Conservation (phyloP, 306 rosid genomes). For the Lupinus albus region DNA sequence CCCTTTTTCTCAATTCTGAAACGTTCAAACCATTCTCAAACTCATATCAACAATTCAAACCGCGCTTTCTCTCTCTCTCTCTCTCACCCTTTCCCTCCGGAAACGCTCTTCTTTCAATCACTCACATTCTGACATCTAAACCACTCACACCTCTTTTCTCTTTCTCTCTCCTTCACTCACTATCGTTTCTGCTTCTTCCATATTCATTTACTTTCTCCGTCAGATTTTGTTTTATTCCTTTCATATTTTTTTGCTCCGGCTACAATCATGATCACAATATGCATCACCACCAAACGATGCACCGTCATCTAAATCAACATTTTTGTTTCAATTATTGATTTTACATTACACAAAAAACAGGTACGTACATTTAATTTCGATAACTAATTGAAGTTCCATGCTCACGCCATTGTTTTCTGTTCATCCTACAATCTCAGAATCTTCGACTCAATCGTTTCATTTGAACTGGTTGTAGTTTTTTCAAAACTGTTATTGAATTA, state of each 20-base stretch:
- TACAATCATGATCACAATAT: not conserved
- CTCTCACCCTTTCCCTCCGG: slow-evolving; percentile 37
- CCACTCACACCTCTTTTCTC: not conserved
- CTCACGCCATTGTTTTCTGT: not conserved
- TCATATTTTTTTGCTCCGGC: not conserved
- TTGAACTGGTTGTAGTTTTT: not conserved
- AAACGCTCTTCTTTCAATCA: slow-evolving; percentile 41
- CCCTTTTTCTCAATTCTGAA: not conserved
- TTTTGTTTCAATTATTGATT: slow-evolving; percentile 2
- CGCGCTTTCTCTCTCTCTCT: not conserved
- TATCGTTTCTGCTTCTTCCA: not conserved
- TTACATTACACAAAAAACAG: slow-evolving; percentile 17
- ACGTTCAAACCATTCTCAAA: slow-evolving; percentile 16
- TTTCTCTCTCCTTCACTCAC: not conserved
- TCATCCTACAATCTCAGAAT: not conserved
- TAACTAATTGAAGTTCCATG: not conserved
- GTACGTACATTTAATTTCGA: slow-evolving; percentile 5
- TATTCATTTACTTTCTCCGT: not conserved
- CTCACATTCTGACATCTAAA: slow-evolving; percentile 29
- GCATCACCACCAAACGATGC: not conserved
- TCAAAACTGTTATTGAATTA: no score
- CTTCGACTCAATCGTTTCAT: not conserved
- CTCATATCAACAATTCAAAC: not conserved
- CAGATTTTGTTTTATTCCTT: not conserved
- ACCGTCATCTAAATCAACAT: slow-evolving; percentile 14